Base-by-base conservation (phyloP, 1,284 basidiomycete genomes). In the Ustilago sp. region DNA sequence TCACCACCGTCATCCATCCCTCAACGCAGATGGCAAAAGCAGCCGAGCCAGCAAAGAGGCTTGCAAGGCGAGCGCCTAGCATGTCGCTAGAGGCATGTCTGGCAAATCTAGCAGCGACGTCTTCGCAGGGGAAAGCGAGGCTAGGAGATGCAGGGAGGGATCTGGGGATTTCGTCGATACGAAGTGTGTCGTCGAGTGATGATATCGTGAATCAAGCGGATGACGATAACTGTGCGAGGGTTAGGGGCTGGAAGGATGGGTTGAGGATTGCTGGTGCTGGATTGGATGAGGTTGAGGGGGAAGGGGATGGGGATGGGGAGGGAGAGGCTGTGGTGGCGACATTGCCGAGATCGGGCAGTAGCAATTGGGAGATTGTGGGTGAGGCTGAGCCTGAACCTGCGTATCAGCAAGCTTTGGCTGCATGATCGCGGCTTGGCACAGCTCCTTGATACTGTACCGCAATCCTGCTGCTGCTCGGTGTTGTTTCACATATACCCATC, bases 61-160 rank as follows among this genome's bases (percentile, higher is more conserved):
- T 50, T 34, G 35, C 69, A 28, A 54, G 74, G 8, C 58, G 74
- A 8, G 69, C 74, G 4, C 74, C 74, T 23, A 67, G 63, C 41
- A 77, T 77, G 74, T 77, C 74, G 50, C 59, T 77, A 23, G 74
- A 77, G 34, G 70, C 69, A 15, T 77, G 74, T 35, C 61, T 77
- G 0, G 74, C 74, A 5, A 69, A 77, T 35, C 41, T 77, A 3
- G 74, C 74, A 9, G 74, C 74, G 1, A 61, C 66, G 4, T 69
- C 66, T 23, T 50, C 74, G 34, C 59, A 71, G 32, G 67, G 69
- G 36, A 77, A 73, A 41, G 53, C 54, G 7, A 47, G 74, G 0
- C 28, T 77, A 28, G 69, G 74, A 31, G 74, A 77, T 34, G 66
- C 62, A 4, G 66, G 45, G 1, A 48, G 66, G 13, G 69, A 77